phyloP scores from a whole-genome alignment of 148 eudicot genomes.

The Chenopodium berlandieri region DNA sequence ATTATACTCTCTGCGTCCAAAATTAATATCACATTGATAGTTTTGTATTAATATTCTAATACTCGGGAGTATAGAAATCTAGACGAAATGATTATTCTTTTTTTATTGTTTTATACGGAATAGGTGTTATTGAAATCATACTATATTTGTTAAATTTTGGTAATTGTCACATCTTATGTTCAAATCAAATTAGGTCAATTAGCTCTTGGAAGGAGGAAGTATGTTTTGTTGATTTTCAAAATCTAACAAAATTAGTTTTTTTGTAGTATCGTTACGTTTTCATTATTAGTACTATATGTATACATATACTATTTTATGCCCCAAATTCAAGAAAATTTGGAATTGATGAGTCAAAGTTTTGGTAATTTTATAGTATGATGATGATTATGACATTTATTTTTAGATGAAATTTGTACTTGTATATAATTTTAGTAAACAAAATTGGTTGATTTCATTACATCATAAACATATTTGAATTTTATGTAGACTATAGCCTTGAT shows the following conservation, averaged over 20 bases:
- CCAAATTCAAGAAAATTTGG: background rate
- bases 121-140: too few species aligned
- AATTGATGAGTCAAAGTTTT: background rate
- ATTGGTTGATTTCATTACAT: constrained; percentile 5
- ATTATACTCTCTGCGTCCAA: too few species aligned
- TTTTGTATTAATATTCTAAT: too few species aligned
- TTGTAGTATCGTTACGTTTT: background rate
- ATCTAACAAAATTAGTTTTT: constrained; percentile 10
- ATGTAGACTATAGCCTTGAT: constrained; percentile 96
- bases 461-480: background rate
- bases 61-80: too few species aligned
- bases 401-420: background rate
- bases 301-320: background rate
- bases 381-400: background rate
- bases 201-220: background rate
- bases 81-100: background rate
- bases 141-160: too few species aligned
- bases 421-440: too few species aligned
- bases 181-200: too few species aligned
- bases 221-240: constrained; percentile 9
- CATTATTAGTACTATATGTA: background rate
- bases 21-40: background rate
- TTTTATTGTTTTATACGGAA: too few species aligned
- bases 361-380: background rate
- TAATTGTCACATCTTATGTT: too few species aligned